Evolutionary conservation across 169 alveolate genomes (phyloP).

Genomic region (Plasmodium chabaudi): DNA sequence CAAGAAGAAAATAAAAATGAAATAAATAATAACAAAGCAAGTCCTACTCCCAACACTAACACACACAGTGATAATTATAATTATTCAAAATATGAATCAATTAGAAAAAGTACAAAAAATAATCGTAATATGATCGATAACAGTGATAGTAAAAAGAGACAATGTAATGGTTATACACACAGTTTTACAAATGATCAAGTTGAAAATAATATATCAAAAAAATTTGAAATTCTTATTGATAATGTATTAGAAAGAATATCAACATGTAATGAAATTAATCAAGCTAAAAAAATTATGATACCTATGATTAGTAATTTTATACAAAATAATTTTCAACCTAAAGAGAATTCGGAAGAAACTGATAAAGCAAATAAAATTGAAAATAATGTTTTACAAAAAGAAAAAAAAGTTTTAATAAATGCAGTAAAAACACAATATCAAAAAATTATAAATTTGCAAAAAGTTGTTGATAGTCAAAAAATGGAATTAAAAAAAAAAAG

Average conservation of each 20-base stretch:
- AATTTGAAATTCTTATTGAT: conserved; percentile 39
- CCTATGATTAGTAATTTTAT: conserved; percentile 57
- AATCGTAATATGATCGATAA: background rate
- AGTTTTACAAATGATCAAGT: background rate
- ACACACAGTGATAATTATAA: too few relatives aligned
- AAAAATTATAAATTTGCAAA: conserved; percentile 47
- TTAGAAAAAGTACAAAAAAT: too few relatives aligned
- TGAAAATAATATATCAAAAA: conserved; percentile 33
- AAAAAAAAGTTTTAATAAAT: conserved; percentile 66
- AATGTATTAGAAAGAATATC: conserved; percentile 30
- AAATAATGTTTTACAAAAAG: conserved; percentile 41
- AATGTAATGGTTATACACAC: background rate
- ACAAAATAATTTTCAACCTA: conserved; percentile 22
- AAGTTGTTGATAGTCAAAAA: conserved; percentile 60
- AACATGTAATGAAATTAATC: conserved; percentile 51
- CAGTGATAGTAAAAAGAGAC: background rate
- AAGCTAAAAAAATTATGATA: conserved; percentile 63
- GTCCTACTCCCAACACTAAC: background rate
- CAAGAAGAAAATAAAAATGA: background rate
- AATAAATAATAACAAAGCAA: background rate
- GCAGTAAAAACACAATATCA: conserved; percentile 69
- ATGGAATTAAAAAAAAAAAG: conserved; percentile 58
- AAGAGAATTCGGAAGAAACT: conserved; percentile 17
- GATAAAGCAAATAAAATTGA: conserved; percentile 20
- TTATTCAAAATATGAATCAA: too few relatives aligned